Percentiles rank a stretch among this genome's conserved stretches.
Evolutionary conservation across 768 basidiomycete genomes (phyloP).

Genomic region (Mycena albidolilacea): DNA sequence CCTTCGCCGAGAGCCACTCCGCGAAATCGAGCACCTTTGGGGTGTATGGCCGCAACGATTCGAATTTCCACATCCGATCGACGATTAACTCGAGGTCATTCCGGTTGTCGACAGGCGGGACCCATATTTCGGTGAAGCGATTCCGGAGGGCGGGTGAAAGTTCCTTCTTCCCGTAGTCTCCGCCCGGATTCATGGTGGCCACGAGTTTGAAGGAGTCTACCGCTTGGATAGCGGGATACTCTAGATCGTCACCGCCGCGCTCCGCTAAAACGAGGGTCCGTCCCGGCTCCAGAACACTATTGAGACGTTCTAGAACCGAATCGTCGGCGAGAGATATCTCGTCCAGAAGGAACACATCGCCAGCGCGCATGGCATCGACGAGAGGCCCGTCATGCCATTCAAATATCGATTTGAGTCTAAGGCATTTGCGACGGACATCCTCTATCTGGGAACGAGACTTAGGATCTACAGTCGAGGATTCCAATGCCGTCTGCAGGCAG

Average conservation of each 20-base stretch:
- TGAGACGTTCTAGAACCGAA: conserved; percentile 96
- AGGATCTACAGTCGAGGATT: conserved; percentile 48
- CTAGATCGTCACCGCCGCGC: conserved; percentile 83
- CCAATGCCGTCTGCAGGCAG: conserved; percentile 48
- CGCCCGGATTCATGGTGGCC: conserved; percentile 99
- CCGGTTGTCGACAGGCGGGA: conserved; percentile 84
- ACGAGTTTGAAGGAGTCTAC: conserved; percentile 85
- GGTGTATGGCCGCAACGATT: conserved; percentile 70
- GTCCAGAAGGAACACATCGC: conserved; percentile 92
- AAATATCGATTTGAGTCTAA: conserved; percentile 82
- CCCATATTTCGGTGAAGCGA: conserved; percentile 99
- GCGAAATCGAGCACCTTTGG: conserved; percentile 79
- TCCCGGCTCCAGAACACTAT: conserved; percentile 95
- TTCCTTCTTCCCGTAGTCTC: conserved; percentile 99
- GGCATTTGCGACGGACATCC: conserved; percentile 60
- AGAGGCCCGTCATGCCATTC: conserved; percentile 99
- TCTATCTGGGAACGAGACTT: conserved; percentile 52
- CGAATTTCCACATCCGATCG: conserved; percentile 73
- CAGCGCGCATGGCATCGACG: conserved; percentile 89
- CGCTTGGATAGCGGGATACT: conserved; percentile 78
- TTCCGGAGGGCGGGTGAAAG: conserved; percentile 96
- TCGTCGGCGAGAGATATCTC: conserved; percentile 99
- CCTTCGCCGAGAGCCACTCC: conserved; percentile 79
- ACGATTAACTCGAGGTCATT: conserved; percentile 87
- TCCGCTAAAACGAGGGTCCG: conserved; percentile 94